These are phyloP conservation scores for Setomelanomma holmii DNA, from an alignment of 2,329 filamentous ascomycete genomes.

Conservation along the genomic window DNA sequence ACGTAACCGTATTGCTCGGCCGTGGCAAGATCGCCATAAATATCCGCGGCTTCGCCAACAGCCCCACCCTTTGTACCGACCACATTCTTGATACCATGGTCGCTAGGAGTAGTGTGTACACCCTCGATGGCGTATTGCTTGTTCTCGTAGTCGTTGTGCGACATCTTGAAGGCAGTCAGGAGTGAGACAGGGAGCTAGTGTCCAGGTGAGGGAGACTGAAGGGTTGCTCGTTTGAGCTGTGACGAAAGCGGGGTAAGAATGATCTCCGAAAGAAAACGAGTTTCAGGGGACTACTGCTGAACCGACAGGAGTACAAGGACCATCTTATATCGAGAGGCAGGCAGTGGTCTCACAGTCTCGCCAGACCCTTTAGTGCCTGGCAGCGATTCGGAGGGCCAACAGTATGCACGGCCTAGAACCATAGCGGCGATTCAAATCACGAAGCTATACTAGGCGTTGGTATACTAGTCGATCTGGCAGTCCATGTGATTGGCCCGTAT, in stretches of 20 bases:
- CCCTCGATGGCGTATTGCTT: conserved; percentile 28
- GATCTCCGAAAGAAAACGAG: conserved; percentile 15
- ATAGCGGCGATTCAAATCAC: conserved; percentile 14
- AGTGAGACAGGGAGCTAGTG: not conserved
- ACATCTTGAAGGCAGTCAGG: conserved; percentile 22
- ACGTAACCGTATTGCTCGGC: conserved; percentile 62
- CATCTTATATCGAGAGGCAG: conserved; percentile 30
- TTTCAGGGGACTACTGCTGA: conserved; percentile 12
- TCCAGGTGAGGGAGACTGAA: not conserved
- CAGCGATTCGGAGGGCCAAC: conserved; percentile 19
- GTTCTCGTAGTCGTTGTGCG: conserved; percentile 34
- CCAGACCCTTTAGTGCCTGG: conserved; percentile 15
- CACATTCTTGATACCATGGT: conserved; percentile 34
- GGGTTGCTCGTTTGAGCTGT: conserved; percentile 4
- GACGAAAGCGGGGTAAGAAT: conserved; percentile 7
- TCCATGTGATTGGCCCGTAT: conserved; percentile 23
- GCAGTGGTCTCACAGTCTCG: conserved; percentile 19
- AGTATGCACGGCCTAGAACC: conserved; percentile 19
- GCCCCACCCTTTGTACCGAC: conserved; percentile 30
- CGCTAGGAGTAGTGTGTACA: conserved; percentile 13
- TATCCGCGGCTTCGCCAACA: conserved; percentile 57
- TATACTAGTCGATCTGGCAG: conserved; percentile 20
- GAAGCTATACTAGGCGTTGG: conserved; percentile 25
- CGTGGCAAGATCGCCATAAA: conserved; percentile 60
- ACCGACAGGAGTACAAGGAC: conserved; percentile 24